Percentiles rank a stretch among this genome's conserved stretches.
Conservation (phyloP, 192 early-diverging fungal species). For the Obelidium mucronatum region DNA sequence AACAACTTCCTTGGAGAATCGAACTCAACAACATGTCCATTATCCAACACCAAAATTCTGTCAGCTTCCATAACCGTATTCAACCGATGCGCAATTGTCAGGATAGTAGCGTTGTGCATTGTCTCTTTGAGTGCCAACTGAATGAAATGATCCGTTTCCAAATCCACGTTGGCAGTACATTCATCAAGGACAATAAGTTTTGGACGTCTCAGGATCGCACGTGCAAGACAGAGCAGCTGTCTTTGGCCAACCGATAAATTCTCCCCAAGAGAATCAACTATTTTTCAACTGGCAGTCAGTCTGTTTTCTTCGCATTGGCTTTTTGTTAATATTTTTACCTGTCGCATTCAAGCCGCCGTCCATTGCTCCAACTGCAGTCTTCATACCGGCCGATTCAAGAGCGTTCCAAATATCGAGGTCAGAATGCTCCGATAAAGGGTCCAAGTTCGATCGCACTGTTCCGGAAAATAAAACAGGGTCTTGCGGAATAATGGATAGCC, state of each 20-base stretch:
- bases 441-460: conserved; percentile 65
- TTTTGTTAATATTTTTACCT: too few species aligned
- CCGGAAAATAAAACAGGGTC: conserved; percentile 75
- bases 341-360: conserved; percentile 28
- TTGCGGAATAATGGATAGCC: conserved; percentile 90
- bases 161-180: conserved; percentile 51
- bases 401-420: conserved; percentile 75
- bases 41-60: conserved; percentile 74
- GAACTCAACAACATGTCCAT: conserved; percentile 78
- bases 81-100: conserved; percentile 44
- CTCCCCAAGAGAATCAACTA: conserved; percentile 72
- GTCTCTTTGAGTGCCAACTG: background rate
- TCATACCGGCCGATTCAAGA: conserved; percentile 70
- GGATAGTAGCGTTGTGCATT: conserved; percentile 7
- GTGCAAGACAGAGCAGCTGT: conserved; percentile 62
- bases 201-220: conserved; percentile 56
- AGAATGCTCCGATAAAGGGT: conserved; percentile 65
- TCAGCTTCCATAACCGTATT: conserved; percentile 70
- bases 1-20: conserved; percentile 75
- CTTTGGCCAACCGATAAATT: conserved; percentile 84
- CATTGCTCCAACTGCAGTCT: conserved; percentile 40
- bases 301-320: too few species aligned
- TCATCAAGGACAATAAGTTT: conserved; percentile 62
- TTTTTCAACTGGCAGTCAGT: too few species aligned
- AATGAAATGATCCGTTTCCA: conserved; percentile 32